A percentile compares a stretch with the other conserved stretches of the same genome.
These are phyloP conservation scores for Candida andamanensis DNA, from an alignment of 805 yeast species.

Conservation along the genomic window DNA sequence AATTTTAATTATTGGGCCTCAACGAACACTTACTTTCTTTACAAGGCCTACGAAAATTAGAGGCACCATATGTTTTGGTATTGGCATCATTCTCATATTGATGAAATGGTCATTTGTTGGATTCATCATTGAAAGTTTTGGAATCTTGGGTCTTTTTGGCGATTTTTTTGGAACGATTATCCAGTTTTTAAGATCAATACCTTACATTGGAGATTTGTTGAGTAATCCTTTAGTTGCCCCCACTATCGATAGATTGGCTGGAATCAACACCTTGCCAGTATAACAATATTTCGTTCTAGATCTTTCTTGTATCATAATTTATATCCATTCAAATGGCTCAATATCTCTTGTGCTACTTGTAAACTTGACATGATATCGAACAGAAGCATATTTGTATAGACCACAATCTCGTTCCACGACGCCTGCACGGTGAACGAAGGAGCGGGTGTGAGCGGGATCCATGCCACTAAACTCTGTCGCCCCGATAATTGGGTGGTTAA, in stretches of 20 bases:
- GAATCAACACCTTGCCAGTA: conserved; percentile 39
- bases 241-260: conserved; percentile 38
- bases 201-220: conserved; percentile 79
- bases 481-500: background rate
- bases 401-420: background rate
- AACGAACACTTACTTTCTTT: conserved; percentile 76
- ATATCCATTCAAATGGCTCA: background rate
- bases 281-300: conserved; percentile 7
- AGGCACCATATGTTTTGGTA: conserved; percentile 73
- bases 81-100: conserved; percentile 74
- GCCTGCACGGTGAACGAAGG: background rate
- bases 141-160: conserved; percentile 87
- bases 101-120: conserved; percentile 78
- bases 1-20: conserved; percentile 79
- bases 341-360: conserved; percentile 1
- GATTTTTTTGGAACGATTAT: conserved; percentile 90
- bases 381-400: conserved; percentile 1
- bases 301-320: background rate
- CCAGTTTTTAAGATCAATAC: conserved; percentile 81
- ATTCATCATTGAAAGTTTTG: conserved; percentile 76
- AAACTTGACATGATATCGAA: conserved; percentile 1
- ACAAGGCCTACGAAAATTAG: conserved; percentile 81
- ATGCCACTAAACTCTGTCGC: background rate
- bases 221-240: conserved; percentile 84
- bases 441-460: background rate